phyloP scores from a whole-genome alignment of 441 rosid species.

The Raphanus hybrid region DNA sequence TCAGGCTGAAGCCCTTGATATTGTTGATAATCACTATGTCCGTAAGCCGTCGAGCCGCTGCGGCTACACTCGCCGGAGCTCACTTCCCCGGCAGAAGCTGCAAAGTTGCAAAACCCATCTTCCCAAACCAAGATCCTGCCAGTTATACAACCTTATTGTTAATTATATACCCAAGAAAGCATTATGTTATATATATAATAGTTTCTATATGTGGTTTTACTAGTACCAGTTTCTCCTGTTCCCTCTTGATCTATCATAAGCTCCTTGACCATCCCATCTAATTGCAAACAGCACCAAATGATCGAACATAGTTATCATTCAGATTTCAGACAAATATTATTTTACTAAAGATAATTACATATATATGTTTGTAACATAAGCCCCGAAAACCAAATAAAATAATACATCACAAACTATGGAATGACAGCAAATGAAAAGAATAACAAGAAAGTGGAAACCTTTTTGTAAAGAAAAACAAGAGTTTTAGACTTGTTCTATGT shows the following conservation, averaged over 20 bases:
- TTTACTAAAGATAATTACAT: constrained; percentile 4
- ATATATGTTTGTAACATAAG: neutral
- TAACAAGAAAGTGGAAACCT: neutral
- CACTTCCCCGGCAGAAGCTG: constrained; percentile 66
- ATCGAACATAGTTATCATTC: neutral
- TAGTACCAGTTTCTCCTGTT: constrained; percentile 94
- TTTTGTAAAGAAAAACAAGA: neutral
- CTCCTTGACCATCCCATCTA: constrained; percentile 98
- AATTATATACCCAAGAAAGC: too few species aligned
- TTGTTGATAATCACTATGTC: constrained; percentile 67
- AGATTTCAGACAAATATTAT: neutral
- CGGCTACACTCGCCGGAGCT: constrained; percentile 56
- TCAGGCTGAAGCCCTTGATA: constrained; percentile 96
- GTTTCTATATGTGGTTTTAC: constrained; percentile 4
- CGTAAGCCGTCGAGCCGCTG: constrained; percentile 51
- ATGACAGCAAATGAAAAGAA: neutral
- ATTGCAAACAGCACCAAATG: constrained; percentile 26
- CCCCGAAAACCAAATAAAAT: neutral
- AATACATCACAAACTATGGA: neutral
- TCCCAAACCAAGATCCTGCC: constrained; percentile 98
- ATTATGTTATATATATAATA: constrained; percentile 24
- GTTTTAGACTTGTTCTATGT: neutral
- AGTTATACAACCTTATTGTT: too few species aligned
- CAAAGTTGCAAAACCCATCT: constrained; percentile 98
- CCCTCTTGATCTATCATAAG: constrained; percentile 95